phyloP scores from a whole-genome alignment of 257 asterid genomes.

The Nicotiana obtusifolia region DNA sequence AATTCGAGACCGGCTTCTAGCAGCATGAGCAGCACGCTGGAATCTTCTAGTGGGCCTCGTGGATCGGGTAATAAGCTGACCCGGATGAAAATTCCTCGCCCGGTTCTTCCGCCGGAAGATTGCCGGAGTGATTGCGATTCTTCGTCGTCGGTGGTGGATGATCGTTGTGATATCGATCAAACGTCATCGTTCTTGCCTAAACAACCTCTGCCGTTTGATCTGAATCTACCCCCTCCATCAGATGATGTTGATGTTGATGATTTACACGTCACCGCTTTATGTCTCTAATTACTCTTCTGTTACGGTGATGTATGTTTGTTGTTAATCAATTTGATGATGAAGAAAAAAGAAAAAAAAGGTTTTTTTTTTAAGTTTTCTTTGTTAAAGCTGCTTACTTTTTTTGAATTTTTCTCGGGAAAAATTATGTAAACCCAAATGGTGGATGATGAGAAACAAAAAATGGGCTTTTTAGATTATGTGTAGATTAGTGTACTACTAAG shows the following conservation, averaged over 20 bases:
- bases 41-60: slow-evolving; percentile 13
- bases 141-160: slow-evolving; percentile 14
- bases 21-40: slow-evolving; percentile 16
- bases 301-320: slow-evolving; percentile 1
- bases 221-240: slow-evolving; percentile 12
- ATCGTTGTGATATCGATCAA: background rate
- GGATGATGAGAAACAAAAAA: slow-evolving; percentile 6
- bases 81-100: background rate
- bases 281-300: slow-evolving; percentile 1
- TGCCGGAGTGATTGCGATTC: slow-evolving; percentile 16
- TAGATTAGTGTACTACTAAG: slow-evolving; percentile 11
- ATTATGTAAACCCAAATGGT: background rate
- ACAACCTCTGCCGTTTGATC: slow-evolving; percentile 14
- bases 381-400: background rate
- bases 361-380: background rate
- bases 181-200: background rate
- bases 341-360: background rate
- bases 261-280: slow-evolving; percentile 14
- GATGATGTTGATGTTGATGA: slow-evolving; percentile 10
- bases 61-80: background rate
- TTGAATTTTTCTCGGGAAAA: background rate
- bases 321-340: background rate
- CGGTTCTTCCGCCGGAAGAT: background rate
- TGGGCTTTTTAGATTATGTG: slow-evolving; percentile 4
- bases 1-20: slow-evolving; percentile 14